Base-by-base conservation (phyloP, 1,139 yeast genomes). In the Arxiozyma telluris region DNA sequence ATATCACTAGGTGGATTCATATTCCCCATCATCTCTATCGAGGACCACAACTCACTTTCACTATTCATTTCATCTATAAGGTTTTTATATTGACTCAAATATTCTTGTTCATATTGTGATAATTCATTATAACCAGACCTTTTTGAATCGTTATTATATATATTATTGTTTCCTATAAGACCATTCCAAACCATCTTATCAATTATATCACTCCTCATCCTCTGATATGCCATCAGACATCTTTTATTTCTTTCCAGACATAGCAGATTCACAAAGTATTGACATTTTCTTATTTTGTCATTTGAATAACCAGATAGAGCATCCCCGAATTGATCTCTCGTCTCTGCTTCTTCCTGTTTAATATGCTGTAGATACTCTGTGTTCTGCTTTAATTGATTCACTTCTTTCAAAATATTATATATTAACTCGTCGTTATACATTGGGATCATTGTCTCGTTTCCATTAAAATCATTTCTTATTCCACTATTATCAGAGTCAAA, bases 1-100 rank as follows among this genome's bases (percentile, higher is more conserved):
- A 93, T 86, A 61, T 89, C 95, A 34, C 80, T 80, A 0, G 98
- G 98, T 0, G 98, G 98, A 44, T 81, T 88, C 61, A 93, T 69
- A 38, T 88, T 82, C 0, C 98, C 98, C 30, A 93, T 81, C 44
- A 93, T 73, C 64, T 93, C 98, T n/a, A 93, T 73, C 59, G 90
- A 96, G 0, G 89, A 79, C 73, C 88, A 83, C 11, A 80, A 78
- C 21, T 69, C 67, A 17, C 95, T 87, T 43, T 41, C 66, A 15
- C 95, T 53, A 63, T 89, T 90, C 70, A 84, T 83, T 56, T 84
- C 85, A 47, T 88, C 81, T 42, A 90, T 72, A 47, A 88, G 71
- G 50, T 87, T 90, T 48, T 81, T 80, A 68, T 89, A 91, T 42
- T 79, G 78, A 56, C 82, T 80, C 61, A 82, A 73, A 67, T 91